Conservation (phyloP, 345 rosid species). For the Geranium brycei region DNA sequence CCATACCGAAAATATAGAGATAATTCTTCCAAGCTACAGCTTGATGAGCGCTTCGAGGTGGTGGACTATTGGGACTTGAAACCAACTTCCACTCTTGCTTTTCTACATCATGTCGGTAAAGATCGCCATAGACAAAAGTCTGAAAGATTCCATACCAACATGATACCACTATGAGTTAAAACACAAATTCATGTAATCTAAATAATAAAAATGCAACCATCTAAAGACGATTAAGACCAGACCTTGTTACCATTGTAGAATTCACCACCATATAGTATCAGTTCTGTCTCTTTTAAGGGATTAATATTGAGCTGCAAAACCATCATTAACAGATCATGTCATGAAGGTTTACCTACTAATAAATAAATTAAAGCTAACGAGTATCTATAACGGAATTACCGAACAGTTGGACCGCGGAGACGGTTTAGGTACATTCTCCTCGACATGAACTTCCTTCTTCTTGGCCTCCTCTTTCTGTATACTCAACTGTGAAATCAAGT, state of each 20-base stretch:
- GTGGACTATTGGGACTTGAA: constrained; percentile 93
- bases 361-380: neutral
- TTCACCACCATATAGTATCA: constrained; percentile 82
- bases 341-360: neutral
- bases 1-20: constrained; percentile 78
- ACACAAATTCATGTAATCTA: neutral
- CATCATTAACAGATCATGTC: neutral
- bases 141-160: constrained; percentile 20
- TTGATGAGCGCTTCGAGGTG: constrained; percentile 98
- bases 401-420: constrained; percentile 86
- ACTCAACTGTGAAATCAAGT: constrained; percentile 33
- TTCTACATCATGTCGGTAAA: constrained; percentile 76
- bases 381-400: constrained; percentile 25
- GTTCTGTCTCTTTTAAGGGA: constrained; percentile 75
- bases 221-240: constrained; percentile 7
- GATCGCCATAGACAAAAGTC: constrained; percentile 88
- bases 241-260: constrained; percentile 93
- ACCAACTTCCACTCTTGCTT: constrained; percentile 80
- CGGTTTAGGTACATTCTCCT: constrained; percentile 81
- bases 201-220: neutral
- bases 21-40: constrained; percentile 92
- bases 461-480: constrained; percentile 86
- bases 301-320: constrained; percentile 51
- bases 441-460: constrained; percentile 86
- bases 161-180: neutral